Evolutionary conservation across 2,329 filamentous ascomycete genomes (phyloP).

Genomic region (Zymoseptoria ardabiliae): DNA sequence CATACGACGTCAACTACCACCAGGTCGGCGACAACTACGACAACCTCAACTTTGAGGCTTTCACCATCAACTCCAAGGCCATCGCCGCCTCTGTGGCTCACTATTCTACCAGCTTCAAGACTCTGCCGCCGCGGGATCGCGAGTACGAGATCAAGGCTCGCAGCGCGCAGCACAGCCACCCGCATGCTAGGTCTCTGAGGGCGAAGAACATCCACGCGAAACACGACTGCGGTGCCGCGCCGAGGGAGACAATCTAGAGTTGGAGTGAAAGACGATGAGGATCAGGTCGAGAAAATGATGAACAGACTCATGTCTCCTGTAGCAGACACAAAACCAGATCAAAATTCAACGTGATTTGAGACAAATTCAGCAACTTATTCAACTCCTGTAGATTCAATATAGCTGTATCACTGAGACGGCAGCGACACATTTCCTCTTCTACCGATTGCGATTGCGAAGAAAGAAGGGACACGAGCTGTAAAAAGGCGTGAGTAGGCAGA

Average conservation of each 20-base stretch:
- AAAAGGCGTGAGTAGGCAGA: no score
- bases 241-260: background rate
- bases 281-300: background rate
- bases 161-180: slow-evolving; percentile 5
- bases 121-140: slow-evolving; percentile 37
- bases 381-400: no score
- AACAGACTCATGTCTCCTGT: background rate
- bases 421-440: no score
- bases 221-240: background rate
- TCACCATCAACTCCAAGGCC: slow-evolving; percentile 48
- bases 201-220: background rate
- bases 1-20: slow-evolving; percentile 53
- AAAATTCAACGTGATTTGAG: background rate
- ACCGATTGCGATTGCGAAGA: no score
- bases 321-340: background rate
- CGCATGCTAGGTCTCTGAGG: slow-evolving; percentile 3
- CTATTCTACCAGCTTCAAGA: slow-evolving; percentile 57
- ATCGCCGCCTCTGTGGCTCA: slow-evolving; percentile 65
- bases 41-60: slow-evolving; percentile 49
- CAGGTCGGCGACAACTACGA: slow-evolving; percentile 44
- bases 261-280: background rate
- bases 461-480: no score
- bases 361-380: background rate
- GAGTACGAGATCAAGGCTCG: slow-evolving; percentile 8
- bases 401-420: no score